phyloP scores from a whole-genome alignment of 208 protist species.

The Trypanosoma theileri region DNA sequence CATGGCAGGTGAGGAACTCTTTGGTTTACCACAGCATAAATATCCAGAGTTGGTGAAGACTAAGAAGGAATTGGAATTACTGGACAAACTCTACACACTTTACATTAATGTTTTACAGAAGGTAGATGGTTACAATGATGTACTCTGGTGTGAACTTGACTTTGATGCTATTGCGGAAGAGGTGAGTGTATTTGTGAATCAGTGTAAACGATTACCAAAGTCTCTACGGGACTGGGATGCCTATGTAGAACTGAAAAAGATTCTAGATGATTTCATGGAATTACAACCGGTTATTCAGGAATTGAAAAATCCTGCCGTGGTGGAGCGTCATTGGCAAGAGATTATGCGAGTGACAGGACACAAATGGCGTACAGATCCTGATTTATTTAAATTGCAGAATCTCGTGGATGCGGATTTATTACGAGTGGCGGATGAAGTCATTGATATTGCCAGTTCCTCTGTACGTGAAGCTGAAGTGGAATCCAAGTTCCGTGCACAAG shows the following conservation, averaged over 20 bases:
- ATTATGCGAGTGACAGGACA: constrained; percentile 90
- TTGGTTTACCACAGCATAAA: constrained; percentile 93
- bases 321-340: constrained; percentile 94
- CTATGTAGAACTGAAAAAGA: constrained; percentile 94
- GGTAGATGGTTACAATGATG: constrained; percentile 94
- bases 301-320: constrained; percentile 92
- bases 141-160: constrained; percentile 94
- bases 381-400: constrained; percentile 94
- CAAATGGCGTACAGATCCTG: constrained; percentile 90
- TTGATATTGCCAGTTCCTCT: constrained; percentile 94
- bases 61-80: constrained; percentile 93
- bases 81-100: constrained; percentile 94
- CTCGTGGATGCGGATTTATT: constrained; percentile 92
- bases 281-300: constrained; percentile 93
- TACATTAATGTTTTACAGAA: constrained; percentile 95
- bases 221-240: constrained; percentile 94
- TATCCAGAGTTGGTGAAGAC: constrained; percentile 94
- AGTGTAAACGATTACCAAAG: constrained; percentile 92
- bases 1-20: constrained; percentile 95
- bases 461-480: constrained; percentile 96
- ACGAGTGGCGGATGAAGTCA: constrained; percentile 90
- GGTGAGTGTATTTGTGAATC: constrained; percentile 89
- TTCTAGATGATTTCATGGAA: constrained; percentile 95
- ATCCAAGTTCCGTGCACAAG: constrained; percentile 88
- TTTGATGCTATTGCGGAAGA: constrained; percentile 94